Evolutionary conservation across 805 yeast species (phyloP), one percentile per base, ranked within the genome.

Genomic region (Yarrowia sp.): DNA sequence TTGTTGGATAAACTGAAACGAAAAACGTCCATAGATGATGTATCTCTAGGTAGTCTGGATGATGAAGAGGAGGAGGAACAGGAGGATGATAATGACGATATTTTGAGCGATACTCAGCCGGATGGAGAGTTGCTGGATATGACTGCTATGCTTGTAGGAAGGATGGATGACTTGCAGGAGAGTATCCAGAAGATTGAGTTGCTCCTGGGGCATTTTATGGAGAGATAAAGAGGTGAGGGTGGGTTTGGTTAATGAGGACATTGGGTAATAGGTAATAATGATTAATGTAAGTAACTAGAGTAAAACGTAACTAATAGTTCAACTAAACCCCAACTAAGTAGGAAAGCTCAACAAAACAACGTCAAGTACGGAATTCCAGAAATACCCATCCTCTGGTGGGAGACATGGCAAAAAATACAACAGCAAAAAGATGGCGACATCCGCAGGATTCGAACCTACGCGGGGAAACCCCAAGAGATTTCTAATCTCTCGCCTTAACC

Each of bases 361-460:
- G 32, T 28, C 50, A 44, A 18, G 31, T 11, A 42, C 28, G 28
- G 28, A 22, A 22, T 5, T 22, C 28, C 5, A 5, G 28, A 22
- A 22, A 22, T 22, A 22, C 28, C 28, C 28, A 22, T 22, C 5
- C 5, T 22, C 28, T 22, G 28, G 45, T 28, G 10, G 15, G 15
- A 39, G 31, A 18, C n/a, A 11, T 17, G 6, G 31, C 31, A 38
- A 11, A 6, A 15, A 38, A 38, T n/a, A 5, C 6, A 38, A 38
- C 4, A 14, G 35, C 17, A 48, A 48, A 48, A 48, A 35, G 41
- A 48, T 48, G 41, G 41, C 55, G 55, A 48, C 55, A 48, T 48
- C 55, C 55, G 55, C 55, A 48, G 55, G 55, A 48, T 48, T 48
- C 55, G 55, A 48, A 48, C 55, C 55, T 48, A 48, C 55, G 55